Base-by-base conservation (phyloP, 352 stramenopile genomes). In the Peronospora belbahrii region DNA sequence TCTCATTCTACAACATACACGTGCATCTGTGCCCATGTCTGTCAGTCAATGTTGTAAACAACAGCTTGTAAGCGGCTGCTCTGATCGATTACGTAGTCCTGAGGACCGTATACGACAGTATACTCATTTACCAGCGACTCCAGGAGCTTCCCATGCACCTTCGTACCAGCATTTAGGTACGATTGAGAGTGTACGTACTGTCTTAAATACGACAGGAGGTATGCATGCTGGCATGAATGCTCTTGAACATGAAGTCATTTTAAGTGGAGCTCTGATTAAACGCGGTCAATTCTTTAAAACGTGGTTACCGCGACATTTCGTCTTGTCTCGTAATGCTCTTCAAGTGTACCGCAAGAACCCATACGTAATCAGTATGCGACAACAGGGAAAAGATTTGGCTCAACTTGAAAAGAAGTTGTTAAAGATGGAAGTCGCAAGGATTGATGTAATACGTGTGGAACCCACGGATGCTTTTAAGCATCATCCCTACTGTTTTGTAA, bases 291-390 rank as follows among this genome's bases (percentile, higher is more conserved):
- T 93, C 32, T 85, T 88, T 47, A 82, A 83, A 52, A 71, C 67
- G 42, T 93, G 78, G 78, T 47, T 88, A 27, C 64, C 72, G 18
- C 59, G 78, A 0, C 76, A 85, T 43, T 75, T 88, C 32, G 67
- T 87, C 18, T 47, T 93, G n/a, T 83, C 74, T 3, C 60, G 67
- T 23, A 34, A 42, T 6, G 70, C 70, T 28, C 59, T 93, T 3
- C 62, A 67, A 39, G 85, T 90, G 41, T 93, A 86, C 56, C 60
- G 69, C 30, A 84, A 83, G 55, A 86, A 88, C 53, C 71, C 74
- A 24, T 63, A 75, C 27, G 44, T 48, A 8, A 40, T 44, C 15
- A 46, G 33, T 8, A 42, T 49, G 24, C 42, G 50, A 24, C 45
- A 55, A 2, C 36, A 56, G 30, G 35, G 74, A 42, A 79, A 79